Conservation (phyloP, 2,329 filamentous ascomycete genomes). For the Penicillium sp. region DNA sequence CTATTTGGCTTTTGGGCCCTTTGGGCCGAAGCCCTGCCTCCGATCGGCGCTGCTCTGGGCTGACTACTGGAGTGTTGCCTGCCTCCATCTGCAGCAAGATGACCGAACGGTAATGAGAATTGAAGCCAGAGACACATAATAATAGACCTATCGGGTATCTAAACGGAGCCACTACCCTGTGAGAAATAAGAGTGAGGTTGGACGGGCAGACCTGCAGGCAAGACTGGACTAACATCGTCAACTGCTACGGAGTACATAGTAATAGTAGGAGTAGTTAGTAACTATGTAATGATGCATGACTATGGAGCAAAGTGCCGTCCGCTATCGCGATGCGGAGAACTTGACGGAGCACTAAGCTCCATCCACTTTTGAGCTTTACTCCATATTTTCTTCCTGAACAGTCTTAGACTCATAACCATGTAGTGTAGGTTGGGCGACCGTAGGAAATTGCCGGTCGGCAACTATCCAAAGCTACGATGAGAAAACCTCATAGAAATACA, state of each 20-base stretch:
- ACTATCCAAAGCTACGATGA: too few species aligned
- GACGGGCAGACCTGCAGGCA: not conserved
- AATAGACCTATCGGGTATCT: not conserved
- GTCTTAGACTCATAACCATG: not conserved
- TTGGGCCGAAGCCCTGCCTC: not conserved
- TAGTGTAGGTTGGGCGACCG: not conserved
- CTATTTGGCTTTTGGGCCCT: not conserved
- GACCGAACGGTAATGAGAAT: not conserved
- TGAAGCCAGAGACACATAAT: not conserved
- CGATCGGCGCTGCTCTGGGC: conserved; percentile 15
- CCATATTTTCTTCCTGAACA: not conserved
- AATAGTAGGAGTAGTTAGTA: too few species aligned
- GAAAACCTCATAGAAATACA: too few species aligned
- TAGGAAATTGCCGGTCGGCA: not conserved
- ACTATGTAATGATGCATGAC: too few species aligned
- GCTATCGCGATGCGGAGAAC: not conserved
- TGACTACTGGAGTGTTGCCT: conserved; percentile 3
- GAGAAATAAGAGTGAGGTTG: not conserved
- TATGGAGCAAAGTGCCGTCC: not conserved
- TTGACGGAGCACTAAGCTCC: not conserved
- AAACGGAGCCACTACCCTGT: not conserved
- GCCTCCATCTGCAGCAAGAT: conserved; percentile 2
- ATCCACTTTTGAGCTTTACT: not conserved
- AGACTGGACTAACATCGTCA: not conserved
- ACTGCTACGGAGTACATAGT: too few species aligned